Conservation (phyloP, 1,284 basidiomycete species). For the Wallemia mellicola region DNA sequence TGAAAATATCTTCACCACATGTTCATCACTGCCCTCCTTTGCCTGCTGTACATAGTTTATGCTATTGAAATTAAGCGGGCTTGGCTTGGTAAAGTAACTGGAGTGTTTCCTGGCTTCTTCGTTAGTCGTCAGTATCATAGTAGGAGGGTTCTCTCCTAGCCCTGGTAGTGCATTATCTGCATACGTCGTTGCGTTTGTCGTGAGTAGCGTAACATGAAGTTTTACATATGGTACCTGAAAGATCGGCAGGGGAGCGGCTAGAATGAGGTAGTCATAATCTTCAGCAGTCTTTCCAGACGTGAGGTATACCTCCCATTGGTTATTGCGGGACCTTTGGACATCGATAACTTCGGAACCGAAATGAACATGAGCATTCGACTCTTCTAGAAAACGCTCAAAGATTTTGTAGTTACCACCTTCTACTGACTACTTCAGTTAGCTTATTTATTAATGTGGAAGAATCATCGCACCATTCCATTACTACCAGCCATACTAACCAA, state of each 20-base stretch:
- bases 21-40: not conserved
- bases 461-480: conserved; percentile 4
- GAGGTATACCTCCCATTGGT: not conserved
- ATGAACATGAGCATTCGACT: not conserved
- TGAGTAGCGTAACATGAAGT: not conserved
- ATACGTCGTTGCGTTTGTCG: not conserved
- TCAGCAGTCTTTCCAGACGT: not conserved
- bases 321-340: not conserved
- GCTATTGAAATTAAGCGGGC: not conserved
- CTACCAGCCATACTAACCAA: conserved; percentile 11
- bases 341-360: not conserved
- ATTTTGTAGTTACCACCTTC: not conserved
- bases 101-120: too few relatives aligned
- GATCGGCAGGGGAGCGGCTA: not conserved
- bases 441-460: not conserved
- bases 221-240: not conserved
- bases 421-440: not conserved
- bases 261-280: not conserved
- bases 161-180: not conserved
- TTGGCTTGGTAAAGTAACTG: not conserved
- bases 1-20: not conserved
- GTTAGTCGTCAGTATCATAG: not conserved
- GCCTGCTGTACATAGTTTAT: not conserved
- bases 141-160: not conserved
- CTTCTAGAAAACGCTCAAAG: not conserved